These are phyloP conservation scores for Neocatenulostroma microsporum DNA, from an alignment of 2,329 filamentous ascomycete genomes.

Conservation along the genomic window DNA sequence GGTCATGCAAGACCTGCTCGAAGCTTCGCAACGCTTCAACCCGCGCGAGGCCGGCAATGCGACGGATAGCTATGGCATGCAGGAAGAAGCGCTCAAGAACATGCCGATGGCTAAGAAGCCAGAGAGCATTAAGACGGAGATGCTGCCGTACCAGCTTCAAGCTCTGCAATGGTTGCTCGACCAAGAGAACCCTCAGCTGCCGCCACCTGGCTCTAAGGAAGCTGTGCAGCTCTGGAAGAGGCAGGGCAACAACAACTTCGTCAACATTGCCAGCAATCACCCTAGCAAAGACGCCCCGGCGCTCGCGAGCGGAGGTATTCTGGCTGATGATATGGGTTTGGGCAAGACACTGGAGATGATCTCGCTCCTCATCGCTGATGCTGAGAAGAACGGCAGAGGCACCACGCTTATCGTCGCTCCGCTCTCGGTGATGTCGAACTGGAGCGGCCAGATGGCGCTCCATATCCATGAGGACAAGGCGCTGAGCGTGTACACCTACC, in stretches of 20 bases:
- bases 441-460: constrained; percentile 67
- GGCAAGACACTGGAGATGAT: constrained; percentile 86
- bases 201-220: constrained; percentile 50
- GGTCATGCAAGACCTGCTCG: constrained; percentile 56
- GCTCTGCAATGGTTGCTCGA: constrained; percentile 74
- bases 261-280: constrained; percentile 66
- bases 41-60: constrained; percentile 57
- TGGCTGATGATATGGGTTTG: constrained; percentile 88
- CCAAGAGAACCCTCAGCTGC: constrained; percentile 64
- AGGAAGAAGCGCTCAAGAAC: constrained; percentile 60
- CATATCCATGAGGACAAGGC: constrained; percentile 59
- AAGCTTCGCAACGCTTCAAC: constrained; percentile 59
- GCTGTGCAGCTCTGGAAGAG: constrained; percentile 72
- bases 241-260: constrained; percentile 37
- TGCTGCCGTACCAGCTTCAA: constrained; percentile 74
- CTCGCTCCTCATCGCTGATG: constrained; percentile 61
- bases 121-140: constrained; percentile 51
- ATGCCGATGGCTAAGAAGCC: constrained; percentile 70
- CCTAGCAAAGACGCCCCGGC: constrained; percentile 49
- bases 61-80: constrained; percentile 61
- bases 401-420: constrained; percentile 77
- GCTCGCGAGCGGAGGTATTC: constrained; percentile 73
- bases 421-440: constrained; percentile 83
- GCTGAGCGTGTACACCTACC: constrained; percentile 65
- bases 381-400: constrained; percentile 28